Percentiles rank a stretch among this genome's conserved stretches.
These are phyloP conservation scores for Xylariaceae sp. DNA, from an alignment of 2,329 filamentous ascomycete species.

Conservation along the genomic window DNA sequence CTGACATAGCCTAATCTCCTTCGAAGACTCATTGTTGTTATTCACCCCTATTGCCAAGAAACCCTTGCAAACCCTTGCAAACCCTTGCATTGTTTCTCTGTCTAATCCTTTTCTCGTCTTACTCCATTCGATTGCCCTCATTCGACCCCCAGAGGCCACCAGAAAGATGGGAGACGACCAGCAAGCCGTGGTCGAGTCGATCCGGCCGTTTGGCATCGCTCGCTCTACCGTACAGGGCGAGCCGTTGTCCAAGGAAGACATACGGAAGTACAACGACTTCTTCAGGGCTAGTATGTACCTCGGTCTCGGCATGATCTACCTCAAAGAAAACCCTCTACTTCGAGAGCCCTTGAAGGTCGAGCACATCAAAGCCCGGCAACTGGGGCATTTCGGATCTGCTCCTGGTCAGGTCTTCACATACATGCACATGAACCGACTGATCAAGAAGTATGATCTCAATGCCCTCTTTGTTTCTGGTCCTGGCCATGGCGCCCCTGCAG, in stretches of 20 bases:
- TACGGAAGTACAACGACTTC: constrained; percentile 70
- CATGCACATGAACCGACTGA: constrained; percentile 80
- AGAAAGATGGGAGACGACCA: constrained; percentile 26
- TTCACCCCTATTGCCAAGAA: background rate
- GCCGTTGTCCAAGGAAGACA: constrained; percentile 66
- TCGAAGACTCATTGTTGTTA: background rate
- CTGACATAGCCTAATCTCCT: background rate
- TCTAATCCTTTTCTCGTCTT: background rate
- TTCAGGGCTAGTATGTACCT: constrained; percentile 77
- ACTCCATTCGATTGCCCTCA: background rate
- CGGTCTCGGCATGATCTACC: constrained; percentile 79
- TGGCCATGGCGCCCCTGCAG: constrained; percentile 75
- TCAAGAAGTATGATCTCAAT: constrained; percentile 78
- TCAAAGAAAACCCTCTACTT: constrained; percentile 73
- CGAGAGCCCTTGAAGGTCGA: constrained; percentile 68
- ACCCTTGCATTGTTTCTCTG: background rate
- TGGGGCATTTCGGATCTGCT: constrained; percentile 80
- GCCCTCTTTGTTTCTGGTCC: constrained; percentile 75
- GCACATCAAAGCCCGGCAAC: constrained; percentile 72
- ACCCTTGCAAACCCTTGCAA: too few species aligned
- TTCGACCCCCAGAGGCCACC: constrained; percentile 3
- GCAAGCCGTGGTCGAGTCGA: constrained; percentile 51
- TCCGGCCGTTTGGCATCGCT: constrained; percentile 66
- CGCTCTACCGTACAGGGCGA: constrained; percentile 64
- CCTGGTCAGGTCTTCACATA: constrained; percentile 82